Evolutionary conservation across 805 yeast genomes (phyloP), one percentile per base, ranked within the genome.

Genomic region (Schwanniomyces vanrijiae): DNA sequence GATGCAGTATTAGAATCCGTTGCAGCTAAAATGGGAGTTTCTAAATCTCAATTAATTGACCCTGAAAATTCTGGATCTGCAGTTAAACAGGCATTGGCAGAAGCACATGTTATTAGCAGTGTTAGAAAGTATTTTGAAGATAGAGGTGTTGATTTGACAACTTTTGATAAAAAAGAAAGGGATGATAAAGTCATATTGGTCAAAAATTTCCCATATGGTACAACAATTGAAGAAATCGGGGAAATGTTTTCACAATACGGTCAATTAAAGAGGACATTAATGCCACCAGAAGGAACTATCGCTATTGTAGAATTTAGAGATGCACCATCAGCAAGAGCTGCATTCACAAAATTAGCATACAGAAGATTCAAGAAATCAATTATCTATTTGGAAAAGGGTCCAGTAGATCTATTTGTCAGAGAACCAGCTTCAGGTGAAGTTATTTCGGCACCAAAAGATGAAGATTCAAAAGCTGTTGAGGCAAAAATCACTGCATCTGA

Each of bases 241-340:
- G 96, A 89, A 51, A 62, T 92, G 58, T 94, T 94, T 59, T 66
- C 85, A 2, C 84, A 84, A 33, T 83, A 80, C 65, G 99, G 99
- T 45, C 86, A 86, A 52, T 59, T 94, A 22, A 83, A 82, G 52
- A 78, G 96, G 55, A 75, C 90, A 14, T 68, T 94, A 51, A 88
- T 94, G 90, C 99, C 99, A 13, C 96, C 97, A 5, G 87, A 95
- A 5, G 98, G 97, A 8, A 90, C 97, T 0, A 90, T 94, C 57
- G 97, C 98, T 10, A 87, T 94, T 60, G 84, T 94, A 8, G 97
- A 92, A 66, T 91, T 84, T 66, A 76, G 90, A 58, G 92, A 88
- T 63, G 69, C 83, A 2, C 86, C 96, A 11, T 75, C 86, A 39
- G 98, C 95, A 2, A 83, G 97, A 67, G 76, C 88, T 3, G 98